Percentiles rank a stretch among this genome's conserved stretches.
Conservation (phyloP, 345 rosid species). For the Hirschfeldia incana region DNA sequence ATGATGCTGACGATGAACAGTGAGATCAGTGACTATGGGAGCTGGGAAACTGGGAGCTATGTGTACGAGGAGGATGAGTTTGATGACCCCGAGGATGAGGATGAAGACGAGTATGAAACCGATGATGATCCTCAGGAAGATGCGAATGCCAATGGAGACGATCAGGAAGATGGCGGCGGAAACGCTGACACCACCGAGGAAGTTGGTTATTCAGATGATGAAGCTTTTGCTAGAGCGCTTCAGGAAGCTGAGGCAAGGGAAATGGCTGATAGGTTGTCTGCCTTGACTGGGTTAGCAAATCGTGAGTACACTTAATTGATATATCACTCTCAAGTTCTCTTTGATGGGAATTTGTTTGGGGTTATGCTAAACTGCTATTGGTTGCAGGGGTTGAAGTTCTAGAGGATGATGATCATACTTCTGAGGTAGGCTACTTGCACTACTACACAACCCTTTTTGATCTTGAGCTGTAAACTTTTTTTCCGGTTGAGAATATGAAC, state of each 20-base stretch:
- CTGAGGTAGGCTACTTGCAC: slow-evolving; percentile 56
- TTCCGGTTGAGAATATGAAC: background rate
- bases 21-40: slow-evolving; percentile 74
- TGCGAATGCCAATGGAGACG: slow-evolving; percentile 55
- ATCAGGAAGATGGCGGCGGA: slow-evolving; percentile 37
- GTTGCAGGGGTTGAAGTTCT: slow-evolving; percentile 59
- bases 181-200: slow-evolving; percentile 50
- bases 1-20: slow-evolving; percentile 78
- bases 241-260: slow-evolving; percentile 95
- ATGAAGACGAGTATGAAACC: slow-evolving; percentile 40
- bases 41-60: slow-evolving; percentile 80
- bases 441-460: background rate
- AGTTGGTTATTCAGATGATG: slow-evolving; percentile 68
- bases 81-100: slow-evolving; percentile 56
- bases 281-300: slow-evolving; percentile 68
- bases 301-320: slow-evolving; percentile 44
- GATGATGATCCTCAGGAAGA: slow-evolving; percentile 54
- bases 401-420: slow-evolving; percentile 54
- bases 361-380: slow-evolving; percentile 26
- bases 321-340: background rate
- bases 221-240: slow-evolving; percentile 87
- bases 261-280: slow-evolving; percentile 76
- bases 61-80: slow-evolving; percentile 63
- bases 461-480: slow-evolving; percentile 11
- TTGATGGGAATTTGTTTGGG: background rate